Conservation (phyloP, 1,284 basidiomycete species). For the Moesziomyces sp. region DNA sequence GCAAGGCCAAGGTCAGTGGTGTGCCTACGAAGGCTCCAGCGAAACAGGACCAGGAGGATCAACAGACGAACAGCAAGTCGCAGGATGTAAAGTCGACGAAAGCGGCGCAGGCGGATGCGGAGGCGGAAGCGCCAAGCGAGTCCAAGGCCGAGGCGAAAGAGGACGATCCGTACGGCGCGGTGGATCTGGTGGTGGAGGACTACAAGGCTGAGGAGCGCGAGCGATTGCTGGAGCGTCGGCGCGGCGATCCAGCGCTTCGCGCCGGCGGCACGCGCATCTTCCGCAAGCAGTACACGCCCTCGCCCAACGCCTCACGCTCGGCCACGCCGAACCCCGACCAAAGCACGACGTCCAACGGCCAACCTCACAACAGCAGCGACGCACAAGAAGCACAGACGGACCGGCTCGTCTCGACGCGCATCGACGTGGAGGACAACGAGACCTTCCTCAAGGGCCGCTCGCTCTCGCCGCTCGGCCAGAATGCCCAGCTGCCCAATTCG, state of each 20-base stretch:
- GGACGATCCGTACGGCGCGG: constrained; percentile 47
- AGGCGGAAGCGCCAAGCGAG: not conserved
- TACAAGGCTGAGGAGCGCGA: constrained; percentile 57
- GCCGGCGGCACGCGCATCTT: constrained; percentile 56
- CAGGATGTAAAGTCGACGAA: not conserved
- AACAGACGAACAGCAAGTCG: not conserved
- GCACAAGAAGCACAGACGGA: not conserved
- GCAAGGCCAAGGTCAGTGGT: constrained; percentile 18
- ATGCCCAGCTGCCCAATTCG: constrained; percentile 7
- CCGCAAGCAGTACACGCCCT: constrained; percentile 45
- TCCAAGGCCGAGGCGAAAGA: not conserved
- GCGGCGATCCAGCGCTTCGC: constrained; percentile 55
- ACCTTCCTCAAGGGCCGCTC: constrained; percentile 20
- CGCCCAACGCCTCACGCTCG: constrained; percentile 21
- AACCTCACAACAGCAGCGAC: constrained; percentile 2
- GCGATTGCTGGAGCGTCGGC: constrained; percentile 46
- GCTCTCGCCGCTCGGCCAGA: constrained; percentile 10
- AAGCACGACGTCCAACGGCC: constrained; percentile 2
- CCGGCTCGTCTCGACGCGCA: constrained; percentile 17
- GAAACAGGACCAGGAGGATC: not conserved
- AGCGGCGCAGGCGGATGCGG: not conserved
- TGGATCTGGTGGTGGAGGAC: constrained; percentile 55
- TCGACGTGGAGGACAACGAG: constrained; percentile 33
- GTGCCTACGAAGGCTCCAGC: not conserved
- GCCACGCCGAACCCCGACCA: constrained; percentile 16